Evolutionary conservation across 768 basidiomycete genomes (phyloP), one percentile per base, ranked within the genome.

Genomic region (Macrocybe gigantea): DNA sequence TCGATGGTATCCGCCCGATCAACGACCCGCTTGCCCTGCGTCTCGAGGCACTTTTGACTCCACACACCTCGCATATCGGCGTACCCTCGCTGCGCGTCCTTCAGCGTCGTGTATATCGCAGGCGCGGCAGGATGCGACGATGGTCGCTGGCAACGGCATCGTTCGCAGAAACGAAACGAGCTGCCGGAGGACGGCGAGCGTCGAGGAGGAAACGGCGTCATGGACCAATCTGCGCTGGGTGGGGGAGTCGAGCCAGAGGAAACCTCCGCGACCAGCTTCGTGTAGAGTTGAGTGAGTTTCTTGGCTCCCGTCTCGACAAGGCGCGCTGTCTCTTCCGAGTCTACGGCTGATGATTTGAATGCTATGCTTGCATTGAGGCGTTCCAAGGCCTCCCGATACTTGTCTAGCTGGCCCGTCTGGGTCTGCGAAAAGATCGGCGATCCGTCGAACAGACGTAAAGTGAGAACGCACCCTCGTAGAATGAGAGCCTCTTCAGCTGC

Each of bases 41-140:
- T 71, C 56, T 92, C 90, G 14, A 91, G 62, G 45, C 87, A 85
- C 57, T 84, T 88, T 51, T 75, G 76, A 37, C 72, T 75, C 90
- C 90, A 92, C 9, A 70, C 73, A 8, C 88, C 88, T 29, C 90
- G 77, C 88, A 92, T 92, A 54, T 91, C 88, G 0, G 87, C 89
- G 52, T 88, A 91, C 1, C 89, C 89, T 47, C 75, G 74, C 63
- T 89, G 88, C 5, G 88, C 87, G 13, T 92, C 89, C 56, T 74
- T 80, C 6, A 93, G 62, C 1, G 85, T 82, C 2, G 74, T 58
- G 14, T 80, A 66, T 38, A 91, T 90, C 3, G 70, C 69, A 5
- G 71, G 72, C 0, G 87, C 78, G 6, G 86, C 86, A 0, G 86
- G 87, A 58, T 92, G 88, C 0, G 88, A 87, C 1, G 89, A 55